Conservation (phyloP, 495 filamentous ascomycete species). For the Glonium stellatum region DNA sequence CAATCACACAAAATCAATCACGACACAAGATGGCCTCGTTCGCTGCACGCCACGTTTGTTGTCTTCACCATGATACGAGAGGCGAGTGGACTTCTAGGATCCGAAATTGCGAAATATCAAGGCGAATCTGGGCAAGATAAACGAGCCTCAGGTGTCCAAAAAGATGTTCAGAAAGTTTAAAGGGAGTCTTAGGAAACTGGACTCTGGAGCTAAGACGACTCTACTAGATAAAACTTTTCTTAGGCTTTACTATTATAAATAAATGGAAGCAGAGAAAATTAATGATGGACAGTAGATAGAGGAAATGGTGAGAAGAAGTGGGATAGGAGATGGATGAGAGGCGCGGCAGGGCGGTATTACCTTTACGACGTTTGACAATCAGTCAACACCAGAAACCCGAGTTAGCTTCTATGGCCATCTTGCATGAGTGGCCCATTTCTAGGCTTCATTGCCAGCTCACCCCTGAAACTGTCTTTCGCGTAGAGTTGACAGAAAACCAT, state of each 20-base stretch:
- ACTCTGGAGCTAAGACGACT: too few relatives aligned
- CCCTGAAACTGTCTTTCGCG: background rate
- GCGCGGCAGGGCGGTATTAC: background rate
- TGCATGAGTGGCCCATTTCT: slow-evolving; percentile 2
- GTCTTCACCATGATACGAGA: too few relatives aligned
- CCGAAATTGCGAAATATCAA: too few relatives aligned
- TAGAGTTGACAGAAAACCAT: slow-evolving; percentile 5
- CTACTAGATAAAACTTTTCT: background rate
- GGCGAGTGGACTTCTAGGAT: too few relatives aligned
- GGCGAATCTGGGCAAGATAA: too few relatives aligned
- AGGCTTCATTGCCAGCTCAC: slow-evolving; percentile 5
- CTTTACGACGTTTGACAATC: background rate
- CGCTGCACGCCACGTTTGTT: too few relatives aligned
- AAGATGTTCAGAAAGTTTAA: too few relatives aligned
- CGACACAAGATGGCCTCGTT: too few relatives aligned
- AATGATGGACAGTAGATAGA: background rate
- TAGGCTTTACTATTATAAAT: background rate
- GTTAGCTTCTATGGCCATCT: slow-evolving; percentile 4
- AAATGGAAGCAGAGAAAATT: background rate
- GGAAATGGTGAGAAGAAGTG: background rate
- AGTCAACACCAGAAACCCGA: slow-evolving; percentile 3
- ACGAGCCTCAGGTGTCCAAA: too few relatives aligned
- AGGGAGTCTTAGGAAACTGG: too few relatives aligned
- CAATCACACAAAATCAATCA: too few relatives aligned
- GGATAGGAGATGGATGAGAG: background rate